phyloP scores from a whole-genome alignment of 352 stramenopile genomes.

The Phytophthora niederhauseri region DNA sequence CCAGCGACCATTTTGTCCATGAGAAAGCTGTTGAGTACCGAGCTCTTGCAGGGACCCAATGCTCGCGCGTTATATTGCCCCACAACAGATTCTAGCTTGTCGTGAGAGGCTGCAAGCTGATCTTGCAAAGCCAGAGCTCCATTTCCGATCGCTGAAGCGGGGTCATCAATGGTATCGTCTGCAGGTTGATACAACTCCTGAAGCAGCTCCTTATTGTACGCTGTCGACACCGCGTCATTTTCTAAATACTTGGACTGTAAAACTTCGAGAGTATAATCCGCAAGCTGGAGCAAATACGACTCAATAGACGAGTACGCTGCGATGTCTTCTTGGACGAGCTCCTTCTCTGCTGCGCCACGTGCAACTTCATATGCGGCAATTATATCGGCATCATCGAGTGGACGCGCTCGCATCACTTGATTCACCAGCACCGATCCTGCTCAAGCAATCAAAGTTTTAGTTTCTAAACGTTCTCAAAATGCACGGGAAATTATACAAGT shows the following conservation, averaged over 20 bases:
- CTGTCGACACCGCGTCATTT: constrained; percentile 43
- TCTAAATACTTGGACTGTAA: constrained; percentile 38
- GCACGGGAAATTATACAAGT: background rate
- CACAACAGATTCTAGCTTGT: constrained; percentile 47
- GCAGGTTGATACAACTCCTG: constrained; percentile 43
- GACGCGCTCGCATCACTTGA: constrained; percentile 18
- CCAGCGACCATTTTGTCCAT: constrained; percentile 54
- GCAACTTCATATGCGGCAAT: constrained; percentile 44
- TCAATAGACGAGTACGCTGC: constrained; percentile 45
- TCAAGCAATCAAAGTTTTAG: constrained; percentile 16
- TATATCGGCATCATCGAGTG: constrained; percentile 50
- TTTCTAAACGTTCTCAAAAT: background rate
- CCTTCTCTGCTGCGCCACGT: constrained; percentile 31
- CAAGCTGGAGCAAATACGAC: constrained; percentile 51
- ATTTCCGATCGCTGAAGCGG: constrained; percentile 25
- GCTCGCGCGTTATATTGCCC: constrained; percentile 48
- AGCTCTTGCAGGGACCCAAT: constrained; percentile 34
- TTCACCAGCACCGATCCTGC: constrained; percentile 44
- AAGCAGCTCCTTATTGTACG: constrained; percentile 57
- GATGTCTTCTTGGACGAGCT: constrained; percentile 52
- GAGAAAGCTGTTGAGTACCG: constrained; percentile 53
- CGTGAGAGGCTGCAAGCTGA: constrained; percentile 39
- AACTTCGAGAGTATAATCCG: constrained; percentile 50
- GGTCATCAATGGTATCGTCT: constrained; percentile 18
- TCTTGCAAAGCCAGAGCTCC: constrained; percentile 45